These are phyloP conservation scores for Coffea eugenioides DNA, from an alignment of 257 asterid genomes.

Conservation along the genomic window DNA sequence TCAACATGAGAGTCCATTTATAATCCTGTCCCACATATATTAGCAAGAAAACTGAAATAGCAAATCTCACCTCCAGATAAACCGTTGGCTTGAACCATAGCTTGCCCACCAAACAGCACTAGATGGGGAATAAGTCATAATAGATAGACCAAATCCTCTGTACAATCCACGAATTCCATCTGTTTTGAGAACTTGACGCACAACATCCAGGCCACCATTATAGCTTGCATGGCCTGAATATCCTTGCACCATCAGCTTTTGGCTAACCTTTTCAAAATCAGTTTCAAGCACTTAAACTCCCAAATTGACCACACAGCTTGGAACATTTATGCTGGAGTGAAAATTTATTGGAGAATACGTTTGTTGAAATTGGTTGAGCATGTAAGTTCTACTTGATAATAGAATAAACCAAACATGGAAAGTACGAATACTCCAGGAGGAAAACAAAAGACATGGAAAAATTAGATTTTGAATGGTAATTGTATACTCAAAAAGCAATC, in stretches of 20 bases:
- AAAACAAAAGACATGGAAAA: neutral
- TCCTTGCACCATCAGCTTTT: constrained; percentile 87
- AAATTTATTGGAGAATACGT: neutral
- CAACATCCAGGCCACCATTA: constrained; percentile 88
- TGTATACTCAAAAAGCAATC: neutral
- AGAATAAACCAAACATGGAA: neutral
- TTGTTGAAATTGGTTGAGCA: neutral
- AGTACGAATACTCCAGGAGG: neutral
- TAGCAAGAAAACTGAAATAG: constrained; percentile 10
- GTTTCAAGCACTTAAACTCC: constrained; percentile 17
- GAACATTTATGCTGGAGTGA: neutral
- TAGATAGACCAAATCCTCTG: constrained; percentile 95
- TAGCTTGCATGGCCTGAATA: constrained; percentile 75
- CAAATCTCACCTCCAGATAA: constrained; percentile 74
- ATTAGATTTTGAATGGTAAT: neutral
- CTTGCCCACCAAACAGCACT: constrained; percentile 99
- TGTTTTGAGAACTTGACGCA: constrained; percentile 69
- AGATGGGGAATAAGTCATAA: constrained; percentile 87
- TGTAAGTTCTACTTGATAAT: neutral
- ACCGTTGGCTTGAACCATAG: constrained; percentile 96
- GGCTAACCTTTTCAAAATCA: constrained; percentile 74
- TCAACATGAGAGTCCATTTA: neutral
- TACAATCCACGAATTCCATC: constrained; percentile 93
- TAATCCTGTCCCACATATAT: neutral
- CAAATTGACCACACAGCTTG: neutral